Evolutionary conservation across 805 yeast species (phyloP).

Genomic region (Priceomyces haplophilus): DNA sequence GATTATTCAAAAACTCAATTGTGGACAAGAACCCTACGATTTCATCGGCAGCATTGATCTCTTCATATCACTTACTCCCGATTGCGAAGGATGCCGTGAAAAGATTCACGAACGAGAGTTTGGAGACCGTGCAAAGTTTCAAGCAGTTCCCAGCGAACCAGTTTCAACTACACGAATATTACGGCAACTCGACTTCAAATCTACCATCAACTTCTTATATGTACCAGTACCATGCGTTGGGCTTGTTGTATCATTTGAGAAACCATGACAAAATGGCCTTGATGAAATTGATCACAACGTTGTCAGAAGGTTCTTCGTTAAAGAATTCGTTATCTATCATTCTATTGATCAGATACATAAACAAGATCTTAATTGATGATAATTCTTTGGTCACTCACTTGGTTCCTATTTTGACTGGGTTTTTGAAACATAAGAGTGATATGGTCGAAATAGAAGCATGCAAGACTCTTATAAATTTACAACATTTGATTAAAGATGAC

Average conservation of each 20-base stretch:
- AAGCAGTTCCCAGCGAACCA: conserved; percentile 51
- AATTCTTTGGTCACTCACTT: conserved; percentile 56
- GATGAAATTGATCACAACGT: conserved; percentile 82
- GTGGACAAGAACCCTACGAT: conserved; percentile 87
- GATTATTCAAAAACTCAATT: conserved; percentile 86
- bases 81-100: conserved; percentile 88
- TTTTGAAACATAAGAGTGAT: conserved; percentile 78
- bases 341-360: conserved; percentile 79
- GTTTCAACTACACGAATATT: conserved; percentile 53
- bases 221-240: conserved; percentile 95
- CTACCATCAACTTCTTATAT: conserved; percentile 70
- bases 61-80: conserved; percentile 86
- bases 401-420: conserved; percentile 61
- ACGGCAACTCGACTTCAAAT: conserved; percentile 48
- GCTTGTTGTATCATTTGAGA: conserved; percentile 81
- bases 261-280: conserved; percentile 93
- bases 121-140: conserved; percentile 75
- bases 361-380: conserved; percentile 71
- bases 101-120: conserved; percentile 91
- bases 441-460: conserved; percentile 92
- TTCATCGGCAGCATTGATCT: conserved; percentile 90
- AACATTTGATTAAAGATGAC: conserved; percentile 55
- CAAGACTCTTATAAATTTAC: conserved; percentile 58
- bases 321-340: conserved; percentile 81
- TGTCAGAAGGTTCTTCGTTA: conserved; percentile 56